A percentile compares a stretch with the other conserved stretches of the same genome.
Conservation (phyloP, 257 asterid species). For the Lycium ferocissimum region DNA sequence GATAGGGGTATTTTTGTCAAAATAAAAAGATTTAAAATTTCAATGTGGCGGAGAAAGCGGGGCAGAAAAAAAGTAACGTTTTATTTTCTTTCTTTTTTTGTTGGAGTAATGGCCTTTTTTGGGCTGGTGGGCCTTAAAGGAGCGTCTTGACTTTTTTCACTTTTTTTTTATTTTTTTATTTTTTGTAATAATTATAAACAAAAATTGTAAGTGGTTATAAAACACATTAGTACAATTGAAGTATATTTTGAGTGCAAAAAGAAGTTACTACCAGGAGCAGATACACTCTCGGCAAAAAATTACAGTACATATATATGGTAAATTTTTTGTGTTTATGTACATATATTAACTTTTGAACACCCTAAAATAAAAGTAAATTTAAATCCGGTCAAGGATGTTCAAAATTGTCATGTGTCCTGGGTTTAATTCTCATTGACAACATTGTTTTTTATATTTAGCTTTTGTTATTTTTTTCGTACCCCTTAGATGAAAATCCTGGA, state of each 20-base stretch:
- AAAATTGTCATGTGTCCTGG: too few relatives aligned
- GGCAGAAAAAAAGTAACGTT: slow-evolving; percentile 47
- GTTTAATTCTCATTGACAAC: too few relatives aligned
- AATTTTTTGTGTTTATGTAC: too few relatives aligned
- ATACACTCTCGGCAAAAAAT: too few relatives aligned
- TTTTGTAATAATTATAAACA: neutral
- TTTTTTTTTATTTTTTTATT: neutral
- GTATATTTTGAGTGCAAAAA: neutral
- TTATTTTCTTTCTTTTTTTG: slow-evolving; percentile 24
- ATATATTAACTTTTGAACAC: too few relatives aligned
- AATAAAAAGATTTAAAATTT: slow-evolving; percentile 50
- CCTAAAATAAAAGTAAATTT: too few relatives aligned
- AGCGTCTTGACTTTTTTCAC: slow-evolving; percentile 17
- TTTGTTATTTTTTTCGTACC: too few relatives aligned
- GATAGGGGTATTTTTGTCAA: slow-evolving; percentile 50
- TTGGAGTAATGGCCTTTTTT: neutral
- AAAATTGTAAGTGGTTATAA: too few relatives aligned
- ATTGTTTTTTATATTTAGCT: too few relatives aligned
- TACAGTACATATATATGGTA: too few relatives aligned
- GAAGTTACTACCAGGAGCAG: neutral
- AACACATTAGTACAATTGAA: neutral
- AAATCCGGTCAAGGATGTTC: too few relatives aligned
- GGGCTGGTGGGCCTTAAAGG: slow-evolving; percentile 37
- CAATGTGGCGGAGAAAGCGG: slow-evolving; percentile 58
- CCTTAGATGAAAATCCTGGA: too few relatives aligned